These are phyloP conservation scores for Scytalidium sp. DNA, from an alignment of 2,329 filamentous ascomycete species.

Conservation along the genomic window DNA sequence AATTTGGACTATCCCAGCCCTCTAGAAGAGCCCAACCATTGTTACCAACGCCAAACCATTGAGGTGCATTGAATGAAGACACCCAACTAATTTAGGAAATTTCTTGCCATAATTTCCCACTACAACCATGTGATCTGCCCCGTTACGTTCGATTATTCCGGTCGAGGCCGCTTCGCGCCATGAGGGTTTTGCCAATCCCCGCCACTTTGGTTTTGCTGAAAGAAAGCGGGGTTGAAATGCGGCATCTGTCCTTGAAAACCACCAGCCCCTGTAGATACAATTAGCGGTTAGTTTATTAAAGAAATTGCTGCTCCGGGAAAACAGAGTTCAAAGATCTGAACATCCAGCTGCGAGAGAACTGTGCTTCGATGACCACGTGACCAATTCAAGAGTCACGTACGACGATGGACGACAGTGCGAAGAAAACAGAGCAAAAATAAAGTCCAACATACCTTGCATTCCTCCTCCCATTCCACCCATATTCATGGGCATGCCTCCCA, in stretches of 20 bases:
- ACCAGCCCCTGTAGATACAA: slow-evolving; percentile 35
- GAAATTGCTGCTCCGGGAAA: no score
- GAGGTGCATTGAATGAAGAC: neutral
- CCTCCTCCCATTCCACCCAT: slow-evolving; percentile 48
- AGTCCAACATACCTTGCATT: slow-evolving; percentile 54
- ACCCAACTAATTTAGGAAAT: neutral
- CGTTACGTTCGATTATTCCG: slow-evolving; percentile 45
- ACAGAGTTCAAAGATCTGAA: no score
- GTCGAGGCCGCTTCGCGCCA: slow-evolving; percentile 74
- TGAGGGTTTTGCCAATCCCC: slow-evolving; percentile 75
- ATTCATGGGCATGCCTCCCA: slow-evolving; percentile 37
- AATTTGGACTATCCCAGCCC: neutral
- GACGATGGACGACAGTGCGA: no score
- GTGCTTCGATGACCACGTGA: no score
- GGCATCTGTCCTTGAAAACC: slow-evolving; percentile 68
- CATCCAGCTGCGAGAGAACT: no score
- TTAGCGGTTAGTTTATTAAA: slow-evolving; percentile 2
- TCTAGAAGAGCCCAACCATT: neutral
- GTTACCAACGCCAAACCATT: neutral
- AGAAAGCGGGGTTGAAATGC: slow-evolving; percentile 74
- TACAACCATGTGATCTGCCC: neutral
- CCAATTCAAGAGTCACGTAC: no score
- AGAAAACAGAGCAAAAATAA: no score
- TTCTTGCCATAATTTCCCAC: neutral
- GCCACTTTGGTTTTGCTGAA: slow-evolving; percentile 47